Percentiles rank a stretch among this genome's conserved stretches.
These are phyloP conservation scores for Candida sp. DNA, from an alignment of 1,139 yeast species.

Conservation along the genomic window DNA sequence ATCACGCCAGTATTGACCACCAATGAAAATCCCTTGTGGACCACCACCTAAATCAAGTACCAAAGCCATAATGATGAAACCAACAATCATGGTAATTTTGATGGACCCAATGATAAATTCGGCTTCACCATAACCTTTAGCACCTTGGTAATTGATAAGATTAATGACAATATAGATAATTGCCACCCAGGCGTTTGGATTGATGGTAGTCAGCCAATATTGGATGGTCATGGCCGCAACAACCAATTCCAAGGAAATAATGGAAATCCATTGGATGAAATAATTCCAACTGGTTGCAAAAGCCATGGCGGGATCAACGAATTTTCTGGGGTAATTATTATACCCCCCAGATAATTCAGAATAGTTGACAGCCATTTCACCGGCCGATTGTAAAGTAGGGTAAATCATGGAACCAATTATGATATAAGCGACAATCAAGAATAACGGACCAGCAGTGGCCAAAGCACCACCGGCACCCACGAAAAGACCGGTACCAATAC, in stretches of 20 bases:
- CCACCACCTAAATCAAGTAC: constrained; percentile 40
- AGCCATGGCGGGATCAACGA: constrained; percentile 35
- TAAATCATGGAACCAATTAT: constrained; percentile 37
- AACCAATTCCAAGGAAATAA: constrained; percentile 39
- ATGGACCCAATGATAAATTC: constrained; percentile 36
- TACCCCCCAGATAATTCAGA: constrained; percentile 39
- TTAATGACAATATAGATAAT: constrained; percentile 34
- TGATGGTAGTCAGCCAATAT: constrained; percentile 28
- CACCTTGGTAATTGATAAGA: constrained; percentile 35
- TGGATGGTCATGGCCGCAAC: constrained; percentile 37
- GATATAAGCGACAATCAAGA: constrained; percentile 32
- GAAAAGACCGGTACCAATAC: constrained; percentile 41
- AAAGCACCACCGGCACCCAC: constrained; percentile 35
- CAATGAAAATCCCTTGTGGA: constrained; percentile 32
- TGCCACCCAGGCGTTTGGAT: constrained; percentile 38
- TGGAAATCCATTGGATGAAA: constrained; percentile 41
- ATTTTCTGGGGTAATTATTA: constrained; percentile 36
- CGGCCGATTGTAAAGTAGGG: constrained; percentile 41
- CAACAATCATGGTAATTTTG: constrained; percentile 35
- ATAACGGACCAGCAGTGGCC: constrained; percentile 33
- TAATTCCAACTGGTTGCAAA: constrained; percentile 43
- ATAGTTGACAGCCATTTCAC: constrained; percentile 41
- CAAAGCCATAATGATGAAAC: constrained; percentile 39
- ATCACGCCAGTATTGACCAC: constrained; percentile 46
- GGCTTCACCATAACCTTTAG: constrained; percentile 43